Evolutionary conservation across 208 protist genomes (phyloP), one percentile per base, ranked within the genome.

Genomic region (Crithidia fasciculata): DNA sequence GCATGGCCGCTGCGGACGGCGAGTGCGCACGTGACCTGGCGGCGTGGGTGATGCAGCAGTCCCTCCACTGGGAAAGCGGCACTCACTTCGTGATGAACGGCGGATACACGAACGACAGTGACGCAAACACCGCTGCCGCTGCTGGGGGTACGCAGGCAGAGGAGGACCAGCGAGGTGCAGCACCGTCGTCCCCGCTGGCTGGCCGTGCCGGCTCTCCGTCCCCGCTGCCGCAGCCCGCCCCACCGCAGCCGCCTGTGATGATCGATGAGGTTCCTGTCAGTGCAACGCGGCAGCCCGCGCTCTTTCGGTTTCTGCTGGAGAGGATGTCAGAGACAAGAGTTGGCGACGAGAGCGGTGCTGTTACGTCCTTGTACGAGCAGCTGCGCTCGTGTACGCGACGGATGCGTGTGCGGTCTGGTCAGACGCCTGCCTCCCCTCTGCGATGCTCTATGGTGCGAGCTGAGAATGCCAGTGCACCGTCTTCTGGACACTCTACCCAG

Each of bases 41-140:
- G 37, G 73, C 75, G 67, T 94, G 85, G 82, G 85, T 87, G 36
- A 53, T 86, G 47, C 89, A 92, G 52, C 85, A 80, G 62, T 69
- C 74, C n/a, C 50, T 40, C 28, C 52, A 80, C 62, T 80, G 74
- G 74, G 61, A 39, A 36, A 71, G 62, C 55, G 55, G 68, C 12
- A 65, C 62, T 19, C 68, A 63, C 62, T 69, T 80, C 36, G 37
- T 50, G 15, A 73, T 73, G 68, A 28, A 28, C 28, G 28, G 28
- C 28, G 28, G 28, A 28, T 28, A 28, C 28, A 5, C 2, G 10
- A 61, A 45, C n/a, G 58, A 4, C 39, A 45, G 5, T n/a, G 49
- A 18, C 8, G 13, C 6, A 16, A 13, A 8, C 18, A 0, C n/a
- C 49, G n/a, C 9, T 12, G 15, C 6, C 7, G 5, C 5, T 36